Conservation (phyloP, 140 eudicot genomes). For the Stevia rebaudiana region DNA sequence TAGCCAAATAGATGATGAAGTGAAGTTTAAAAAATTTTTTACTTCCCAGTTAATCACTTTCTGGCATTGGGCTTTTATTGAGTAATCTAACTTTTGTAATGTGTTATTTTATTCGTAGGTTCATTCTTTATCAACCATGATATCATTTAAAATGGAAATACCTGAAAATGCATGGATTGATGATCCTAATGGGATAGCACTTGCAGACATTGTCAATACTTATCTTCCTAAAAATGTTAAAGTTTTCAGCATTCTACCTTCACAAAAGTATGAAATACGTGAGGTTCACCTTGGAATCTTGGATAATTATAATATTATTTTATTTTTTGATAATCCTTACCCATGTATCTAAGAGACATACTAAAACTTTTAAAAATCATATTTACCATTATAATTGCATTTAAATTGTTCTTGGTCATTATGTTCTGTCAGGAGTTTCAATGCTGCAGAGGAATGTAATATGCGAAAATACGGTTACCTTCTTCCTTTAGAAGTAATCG, state of each 20-base stretch:
- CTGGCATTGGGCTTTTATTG: neutral
- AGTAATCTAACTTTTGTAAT: neutral
- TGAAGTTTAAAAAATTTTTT: constrained; percentile 36
- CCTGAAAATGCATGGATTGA: constrained; percentile 75
- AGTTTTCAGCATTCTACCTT: constrained; percentile 88
- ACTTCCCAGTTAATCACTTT: neutral
- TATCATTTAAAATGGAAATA: constrained; percentile 86
- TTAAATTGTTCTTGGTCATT: neutral
- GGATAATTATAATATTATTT: neutral
- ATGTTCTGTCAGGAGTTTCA: constrained; percentile 63
- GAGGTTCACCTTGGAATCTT: neutral
- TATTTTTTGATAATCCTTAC: neutral
- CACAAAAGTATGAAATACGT: constrained; percentile 47
- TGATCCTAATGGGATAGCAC: constrained; percentile 64
- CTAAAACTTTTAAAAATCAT: neutral
- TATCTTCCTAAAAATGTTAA: constrained; percentile 61
- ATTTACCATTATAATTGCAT: neutral
- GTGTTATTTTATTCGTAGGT: constrained; percentile 40
- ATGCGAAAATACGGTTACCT: constrained; percentile 79
- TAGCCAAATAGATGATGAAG: constrained; percentile 94
- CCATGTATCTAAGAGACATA: neutral
- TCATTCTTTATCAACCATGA: constrained; percentile 85
- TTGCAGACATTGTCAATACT: constrained; percentile 59
- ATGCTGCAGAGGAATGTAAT: constrained; percentile 77
- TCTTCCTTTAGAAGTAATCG: constrained; percentile 84